Evolutionary conservation across 2,329 filamentous ascomycete species (phyloP).

Genomic region (Penicillium sp.): DNA sequence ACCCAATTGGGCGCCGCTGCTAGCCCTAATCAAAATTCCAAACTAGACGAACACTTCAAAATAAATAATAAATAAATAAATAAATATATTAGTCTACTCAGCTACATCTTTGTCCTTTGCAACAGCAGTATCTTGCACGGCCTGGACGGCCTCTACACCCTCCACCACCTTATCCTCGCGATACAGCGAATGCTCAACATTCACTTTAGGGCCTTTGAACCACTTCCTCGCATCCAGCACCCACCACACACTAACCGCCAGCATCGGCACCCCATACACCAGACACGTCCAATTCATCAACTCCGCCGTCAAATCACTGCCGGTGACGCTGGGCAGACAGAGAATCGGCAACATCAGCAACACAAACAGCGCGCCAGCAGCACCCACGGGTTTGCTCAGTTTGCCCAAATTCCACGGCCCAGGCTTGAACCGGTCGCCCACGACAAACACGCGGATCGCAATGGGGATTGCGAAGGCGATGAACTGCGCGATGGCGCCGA

Average conservation of each 20-base stretch:
- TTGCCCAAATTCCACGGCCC: slow-evolving; percentile 67
- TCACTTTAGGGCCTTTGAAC: slow-evolving; percentile 69
- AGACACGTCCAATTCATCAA: slow-evolving; percentile 68
- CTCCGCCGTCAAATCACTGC: slow-evolving; percentile 48
- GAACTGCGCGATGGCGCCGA: slow-evolving; percentile 66
- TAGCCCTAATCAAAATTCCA: too few relatives aligned
- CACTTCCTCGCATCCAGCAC: slow-evolving; percentile 60
- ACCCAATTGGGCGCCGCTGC: too few relatives aligned
- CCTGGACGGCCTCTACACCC: neutral
- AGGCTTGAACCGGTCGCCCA: slow-evolving; percentile 59
- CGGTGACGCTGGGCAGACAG: slow-evolving; percentile 59
- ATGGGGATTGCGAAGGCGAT: slow-evolving; percentile 48
- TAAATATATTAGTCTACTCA: too few relatives aligned
- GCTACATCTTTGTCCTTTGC: neutral
- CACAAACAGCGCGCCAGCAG: slow-evolving; percentile 57
- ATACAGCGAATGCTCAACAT: slow-evolving; percentile 52
- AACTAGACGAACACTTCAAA: too few relatives aligned
- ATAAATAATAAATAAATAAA: too few relatives aligned
- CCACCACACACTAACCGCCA: slow-evolving; percentile 59
- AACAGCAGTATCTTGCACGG: neutral
- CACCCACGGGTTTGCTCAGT: slow-evolving; percentile 56
- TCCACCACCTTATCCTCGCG: slow-evolving; percentile 11
- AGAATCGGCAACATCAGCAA: slow-evolving; percentile 65
- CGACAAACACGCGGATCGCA: slow-evolving; percentile 44
- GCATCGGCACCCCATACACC: slow-evolving; percentile 63